Base-by-base conservation (phyloP, 2,329 filamentous ascomycete genomes). In the Sporothrix pseudoabietina region DNA sequence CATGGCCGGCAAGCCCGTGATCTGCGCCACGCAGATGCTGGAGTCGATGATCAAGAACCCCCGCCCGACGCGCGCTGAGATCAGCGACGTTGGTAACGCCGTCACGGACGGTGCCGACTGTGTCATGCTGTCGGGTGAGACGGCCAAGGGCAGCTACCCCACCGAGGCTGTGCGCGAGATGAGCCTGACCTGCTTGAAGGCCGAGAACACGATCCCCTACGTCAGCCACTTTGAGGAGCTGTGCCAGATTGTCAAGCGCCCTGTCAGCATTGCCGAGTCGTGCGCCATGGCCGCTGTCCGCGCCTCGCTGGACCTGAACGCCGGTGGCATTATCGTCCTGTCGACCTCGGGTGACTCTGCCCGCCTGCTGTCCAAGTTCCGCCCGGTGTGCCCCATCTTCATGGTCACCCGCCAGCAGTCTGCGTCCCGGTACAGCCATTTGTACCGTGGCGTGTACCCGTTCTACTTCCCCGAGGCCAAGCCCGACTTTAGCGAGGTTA, bases 1-100 rank as follows among this genome's bases (percentile, higher is more conserved):
- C 88, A 91, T 98, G 81, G 94, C 94, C 78, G 96, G 96, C 84
- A 99, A 99, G 89, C 96, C 96, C 78, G 94, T 95, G 83, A 98
- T 99, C 83, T 98, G 95, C 85, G 96, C 96, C 75, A 99, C 96
- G 55, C 96, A 99, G 88, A 99, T 99, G 96, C 90, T 99, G 78
- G 96, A 99, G 89, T 97, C 94, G 77, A 99, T 99, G 96, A 99
- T 97, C 84, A 98, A 97, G 89, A 99, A 99, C 88, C 96, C 96
- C 78, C 93, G 96, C 76, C 96, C 96, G 70, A 99, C 96, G 76
- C 94, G 96, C 85, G 96, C 96, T 77, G 96, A 99, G 87, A 97
- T 99, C 82, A 97, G 93, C 81, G 96, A 99, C 81, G 96, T 99
- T 76, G 96, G 96, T 79, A 99, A 99, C 84, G 96, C 96, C 78